Evolutionary conservation across 306 rosid genomes (phyloP), one percentile per base, ranked within the genome.

Genomic region (Prunus padus): DNA sequence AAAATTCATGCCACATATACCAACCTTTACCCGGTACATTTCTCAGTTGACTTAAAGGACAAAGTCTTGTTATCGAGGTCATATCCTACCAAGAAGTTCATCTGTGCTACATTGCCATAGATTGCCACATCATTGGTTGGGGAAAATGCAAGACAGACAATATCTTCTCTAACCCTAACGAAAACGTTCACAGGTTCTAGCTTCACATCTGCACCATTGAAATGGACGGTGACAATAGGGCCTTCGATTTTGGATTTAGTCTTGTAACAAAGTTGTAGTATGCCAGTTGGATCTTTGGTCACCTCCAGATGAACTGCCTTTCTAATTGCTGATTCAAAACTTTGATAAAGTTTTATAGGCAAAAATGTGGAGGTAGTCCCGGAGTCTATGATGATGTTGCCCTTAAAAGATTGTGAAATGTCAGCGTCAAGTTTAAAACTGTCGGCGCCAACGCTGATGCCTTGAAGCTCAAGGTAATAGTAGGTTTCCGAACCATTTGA

Each of bases 61-160:
- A 89, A 61, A 0, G 2, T 18, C 14, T 68, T 82, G 11, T 70
- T 47, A 1, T 23, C 18, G 0, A 80, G 46, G 59, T 87, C 97
- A 49, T 87, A 91, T 0, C 90, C 93, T 42, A 85, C 86, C 61
- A 82, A 37, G 57, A 87, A 68, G 67, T 84, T 83, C 42, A 16
- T 31, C 16, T 89, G 89, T 0, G 88, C 89, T 30, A 89, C 2
- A 22, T 87, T 91, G 0, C 92, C 97, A 12, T 77, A 87, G 14
- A 87, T 83, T 2, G 59, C 20, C 0, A 25, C 19, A 4, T 1
- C 4, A 0, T 11, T 3, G 20, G 11, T 0, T 2, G 42, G 28
- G 0, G 1, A 4, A 25, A 87, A 91, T 4, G 91, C 92, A 0
- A 91, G 70, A 56, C 97, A 91, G 1, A 42, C 60, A 2, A 84